Conservation (phyloP, 805 yeast genomes). For the Saccharomycopsis olivae region DNA sequence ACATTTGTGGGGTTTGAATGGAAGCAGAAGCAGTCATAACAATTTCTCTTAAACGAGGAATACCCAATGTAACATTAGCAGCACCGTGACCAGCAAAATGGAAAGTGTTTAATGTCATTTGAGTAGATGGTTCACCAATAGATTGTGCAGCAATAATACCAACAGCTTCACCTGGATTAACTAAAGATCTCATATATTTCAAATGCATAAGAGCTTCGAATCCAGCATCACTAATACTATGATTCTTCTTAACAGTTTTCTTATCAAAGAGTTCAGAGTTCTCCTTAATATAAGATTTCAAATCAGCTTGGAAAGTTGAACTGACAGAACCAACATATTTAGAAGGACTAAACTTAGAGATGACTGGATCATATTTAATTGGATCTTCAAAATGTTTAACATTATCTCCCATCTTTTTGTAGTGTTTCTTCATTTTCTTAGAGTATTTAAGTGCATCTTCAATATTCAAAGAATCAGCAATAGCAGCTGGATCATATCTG, state of each 20-base stretch:
- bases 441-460: slow-evolving; percentile 70
- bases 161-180: slow-evolving; percentile 95
- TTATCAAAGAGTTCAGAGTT: slow-evolving; percentile 46
- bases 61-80: slow-evolving; percentile 97
- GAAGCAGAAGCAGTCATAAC: slow-evolving; percentile 97
- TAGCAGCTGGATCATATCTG: slow-evolving; percentile 76
- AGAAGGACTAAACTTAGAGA: slow-evolving; percentile 79
- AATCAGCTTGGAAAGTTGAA: slow-evolving; percentile 72
- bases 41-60: slow-evolving; percentile 99
- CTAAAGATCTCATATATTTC: slow-evolving; percentile 92
- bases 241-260: slow-evolving; percentile 27
- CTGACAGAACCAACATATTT: slow-evolving; percentile 89
- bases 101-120: slow-evolving; percentile 95
- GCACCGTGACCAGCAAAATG: slow-evolving; percentile 99
- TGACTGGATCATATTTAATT: slow-evolving; percentile 75
- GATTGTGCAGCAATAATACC: slow-evolving; percentile 98
- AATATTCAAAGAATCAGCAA: slow-evolving; percentile 66
- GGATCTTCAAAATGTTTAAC: slow-evolving; percentile 55
- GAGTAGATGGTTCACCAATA: slow-evolving; percentile 98
- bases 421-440: slow-evolving; percentile 69
- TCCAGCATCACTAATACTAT: slow-evolving; percentile 40
- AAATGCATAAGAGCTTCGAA: slow-evolving; percentile 96
- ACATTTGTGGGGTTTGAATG: slow-evolving; percentile 98
- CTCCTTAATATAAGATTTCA: slow-evolving; percentile 56
- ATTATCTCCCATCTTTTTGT: slow-evolving; percentile 36